Percentiles rank a stretch among this genome's conserved stretches.
Conservation (phyloP, 768 basidiomycete genomes). For the Auricularia sp. region DNA sequence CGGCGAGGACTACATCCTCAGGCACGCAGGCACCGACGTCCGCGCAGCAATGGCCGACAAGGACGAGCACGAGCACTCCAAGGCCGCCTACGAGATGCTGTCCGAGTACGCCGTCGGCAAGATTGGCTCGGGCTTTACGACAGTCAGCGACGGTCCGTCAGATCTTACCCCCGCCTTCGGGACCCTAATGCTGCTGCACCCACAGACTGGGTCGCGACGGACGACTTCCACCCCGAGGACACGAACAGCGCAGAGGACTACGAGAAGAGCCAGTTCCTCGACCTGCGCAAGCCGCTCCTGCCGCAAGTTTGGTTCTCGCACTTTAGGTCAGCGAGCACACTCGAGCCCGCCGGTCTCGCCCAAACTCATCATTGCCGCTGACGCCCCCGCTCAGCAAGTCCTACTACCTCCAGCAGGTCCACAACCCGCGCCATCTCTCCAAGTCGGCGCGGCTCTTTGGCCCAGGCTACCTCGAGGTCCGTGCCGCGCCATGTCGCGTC, state of each 20-base stretch:
- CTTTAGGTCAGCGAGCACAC: slow-evolving; percentile 46
- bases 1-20: slow-evolving; percentile 82
- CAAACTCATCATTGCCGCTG: not conserved
- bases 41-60: slow-evolving; percentile 71
- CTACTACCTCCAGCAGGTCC: slow-evolving; percentile 93
- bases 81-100: slow-evolving; percentile 86
- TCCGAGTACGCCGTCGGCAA: slow-evolving; percentile 81
- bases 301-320: slow-evolving; percentile 81
- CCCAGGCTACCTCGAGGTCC: slow-evolving; percentile 67
- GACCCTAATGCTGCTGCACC: not conserved
- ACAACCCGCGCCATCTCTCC: slow-evolving; percentile 84
- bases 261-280: slow-evolving; percentile 84
- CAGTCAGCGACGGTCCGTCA: slow-evolving; percentile 67
- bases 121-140: slow-evolving; percentile 61
- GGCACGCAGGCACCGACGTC: slow-evolving; percentile 78
- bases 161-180: slow-evolving; percentile 1
- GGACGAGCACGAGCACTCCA: slow-evolving; percentile 79
- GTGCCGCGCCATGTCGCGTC: slow-evolving; percentile 6
- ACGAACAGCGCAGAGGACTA: slow-evolving; percentile 77
- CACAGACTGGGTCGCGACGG: slow-evolving; percentile 79
- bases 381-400: slow-evolving; percentile 53
- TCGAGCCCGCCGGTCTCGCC: not conserved
- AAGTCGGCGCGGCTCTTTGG: slow-evolving; percentile 85
- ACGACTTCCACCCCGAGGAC: slow-evolving; percentile 86
- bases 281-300: slow-evolving; percentile 75